These are phyloP conservation scores for Myxozyma mucilagina DNA, from an alignment of 805 yeast species.

Conservation along the genomic window DNA sequence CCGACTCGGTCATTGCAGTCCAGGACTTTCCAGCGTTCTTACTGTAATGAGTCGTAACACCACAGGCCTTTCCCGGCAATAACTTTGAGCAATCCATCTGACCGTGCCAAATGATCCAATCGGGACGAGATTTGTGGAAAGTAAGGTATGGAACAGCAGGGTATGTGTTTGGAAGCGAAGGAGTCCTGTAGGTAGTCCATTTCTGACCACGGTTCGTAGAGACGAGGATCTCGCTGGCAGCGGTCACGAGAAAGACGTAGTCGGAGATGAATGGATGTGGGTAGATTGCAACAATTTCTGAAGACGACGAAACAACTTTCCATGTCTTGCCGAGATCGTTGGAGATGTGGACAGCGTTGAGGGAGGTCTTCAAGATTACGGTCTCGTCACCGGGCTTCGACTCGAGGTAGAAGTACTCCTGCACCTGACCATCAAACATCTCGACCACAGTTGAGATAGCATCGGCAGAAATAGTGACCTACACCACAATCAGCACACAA, in stretches of 20 bases:
- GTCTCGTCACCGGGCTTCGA: slow-evolving; percentile 61
- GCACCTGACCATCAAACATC: slow-evolving; percentile 80
- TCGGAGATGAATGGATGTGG: slow-evolving; percentile 63
- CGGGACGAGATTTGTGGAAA: slow-evolving; percentile 60
- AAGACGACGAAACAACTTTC: slow-evolving; percentile 44
- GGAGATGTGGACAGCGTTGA: slow-evolving; percentile 60
- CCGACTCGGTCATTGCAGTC: slow-evolving; percentile 53
- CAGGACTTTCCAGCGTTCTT: slow-evolving; percentile 68
- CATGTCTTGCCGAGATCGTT: slow-evolving; percentile 66
- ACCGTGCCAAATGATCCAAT: slow-evolving; percentile 70
- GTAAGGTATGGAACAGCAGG: slow-evolving; percentile 47
- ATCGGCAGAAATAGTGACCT: not conserved
- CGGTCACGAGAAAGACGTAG: slow-evolving; percentile 56
- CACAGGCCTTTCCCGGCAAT: slow-evolving; percentile 51
- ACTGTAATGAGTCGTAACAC: slow-evolving; percentile 60
- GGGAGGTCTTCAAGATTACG: slow-evolving; percentile 58
- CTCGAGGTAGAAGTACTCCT: slow-evolving; percentile 56
- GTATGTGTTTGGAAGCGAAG: slow-evolving; percentile 45
- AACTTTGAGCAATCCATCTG: slow-evolving; percentile 55
- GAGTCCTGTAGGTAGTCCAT: slow-evolving; percentile 49
- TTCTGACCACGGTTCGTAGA: slow-evolving; percentile 69
- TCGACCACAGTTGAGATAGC: slow-evolving; percentile 37
- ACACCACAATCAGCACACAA: not conserved
- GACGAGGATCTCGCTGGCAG: slow-evolving; percentile 50
- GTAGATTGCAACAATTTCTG: slow-evolving; percentile 54